phyloP scores from a whole-genome alignment of 1,139 yeast genomes.

The Saccharomyces hybrid region DNA sequence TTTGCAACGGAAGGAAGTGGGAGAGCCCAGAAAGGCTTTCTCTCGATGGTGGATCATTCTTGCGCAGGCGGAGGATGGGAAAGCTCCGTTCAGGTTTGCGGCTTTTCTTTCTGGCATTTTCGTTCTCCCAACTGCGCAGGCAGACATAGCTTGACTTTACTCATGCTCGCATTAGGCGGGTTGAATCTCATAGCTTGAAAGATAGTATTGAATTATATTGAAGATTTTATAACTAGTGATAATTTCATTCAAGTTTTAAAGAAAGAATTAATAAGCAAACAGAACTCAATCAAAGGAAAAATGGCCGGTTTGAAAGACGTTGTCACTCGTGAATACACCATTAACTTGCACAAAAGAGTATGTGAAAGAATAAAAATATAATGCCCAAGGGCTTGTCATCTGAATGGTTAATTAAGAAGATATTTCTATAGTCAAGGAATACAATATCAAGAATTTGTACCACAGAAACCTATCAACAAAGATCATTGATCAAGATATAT shows the following conservation, averaged over 20 bases:
- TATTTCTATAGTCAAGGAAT: not conserved
- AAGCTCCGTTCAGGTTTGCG: not conserved
- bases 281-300: slow-evolving; percentile 41
- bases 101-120: not conserved
- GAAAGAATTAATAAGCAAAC: not conserved
- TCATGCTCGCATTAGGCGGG: not conserved
- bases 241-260: not conserved
- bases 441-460: not conserved
- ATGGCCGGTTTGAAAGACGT: slow-evolving; percentile 97
- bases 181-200: not conserved
- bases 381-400: not conserved
- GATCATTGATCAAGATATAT: not conserved
- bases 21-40: not conserved
- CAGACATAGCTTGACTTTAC: not conserved
- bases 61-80: not conserved
- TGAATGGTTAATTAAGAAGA: not conserved
- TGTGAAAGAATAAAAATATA: slow-evolving; percentile 34
- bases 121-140: not conserved
- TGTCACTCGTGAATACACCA: slow-evolving; percentile 99
- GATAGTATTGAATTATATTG: slow-evolving; percentile 9
- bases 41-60: not conserved
- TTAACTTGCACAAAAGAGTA: slow-evolving; percentile 99
- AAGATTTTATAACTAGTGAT: not conserved
- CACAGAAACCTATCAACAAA: not conserved
- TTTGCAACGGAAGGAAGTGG: not conserved